Base-by-base conservation (phyloP, 768 basidiomycete genomes). In the Pleurotus citrinopileatus region DNA sequence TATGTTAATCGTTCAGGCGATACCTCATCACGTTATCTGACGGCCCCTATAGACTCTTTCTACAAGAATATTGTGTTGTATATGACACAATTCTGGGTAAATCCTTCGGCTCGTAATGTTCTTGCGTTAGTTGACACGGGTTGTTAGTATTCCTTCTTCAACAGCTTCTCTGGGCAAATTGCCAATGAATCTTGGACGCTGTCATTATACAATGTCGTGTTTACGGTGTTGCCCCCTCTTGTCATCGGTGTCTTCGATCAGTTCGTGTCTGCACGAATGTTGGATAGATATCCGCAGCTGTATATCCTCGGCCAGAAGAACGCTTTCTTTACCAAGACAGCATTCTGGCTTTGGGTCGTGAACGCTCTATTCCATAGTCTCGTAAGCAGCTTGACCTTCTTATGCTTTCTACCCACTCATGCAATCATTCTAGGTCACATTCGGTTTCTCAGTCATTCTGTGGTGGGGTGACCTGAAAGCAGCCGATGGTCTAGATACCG, bases 221-320 rank as follows among this genome's bases (percentile, higher is more conserved):
- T 98, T 76, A 96, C 96, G 36, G 82, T 99, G 29, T 79, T 99
- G 1, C 96, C 97, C 0, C 97, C 97, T 0, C 80, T 99, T 47
- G 97, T 99, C 52, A 96, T 99, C 60, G 97, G 97, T 32, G 81
- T 99, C 44, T 98, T 98, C 65, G 97, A 98, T 69, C 97, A 99
- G 63, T 98, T 98, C 60, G 97, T 98, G 45, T 95, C 93, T 2
- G 97, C 97, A 2, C 84, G 97, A 19, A 91, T 98, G 69, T 75
- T 99, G 57, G 96, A 98, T 67, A 84, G 94, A 36, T 99, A 99
- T 68, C 97, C 97, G 0, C 97, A 99, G 63, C 74, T 98, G 29
- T 99, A 99, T 69, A 86, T 82, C 56, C 84, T 98, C 6, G 97
- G 97, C 2, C 97, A 98, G 70, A 83, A 82, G 67, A 99, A 98